Evolutionary conservation across 208 protist species (phyloP).

Genomic region (Leishmania arabica): DNA sequence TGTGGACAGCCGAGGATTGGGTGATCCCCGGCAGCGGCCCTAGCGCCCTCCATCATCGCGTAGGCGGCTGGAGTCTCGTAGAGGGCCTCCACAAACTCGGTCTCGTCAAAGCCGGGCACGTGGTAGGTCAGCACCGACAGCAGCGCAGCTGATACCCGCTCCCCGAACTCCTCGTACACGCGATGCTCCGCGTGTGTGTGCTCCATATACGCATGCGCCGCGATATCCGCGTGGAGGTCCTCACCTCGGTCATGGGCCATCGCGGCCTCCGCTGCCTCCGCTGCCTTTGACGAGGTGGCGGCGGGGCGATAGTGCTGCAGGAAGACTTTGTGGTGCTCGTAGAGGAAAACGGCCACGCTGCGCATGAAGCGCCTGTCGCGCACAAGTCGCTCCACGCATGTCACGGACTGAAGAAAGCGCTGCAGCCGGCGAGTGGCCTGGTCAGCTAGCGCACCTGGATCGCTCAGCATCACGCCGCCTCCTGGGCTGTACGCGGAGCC

Average conservation of each 20-base stretch:
- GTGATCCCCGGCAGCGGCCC: background rate
- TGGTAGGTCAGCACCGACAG: constrained; percentile 42
- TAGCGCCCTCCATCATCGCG: constrained; percentile 1
- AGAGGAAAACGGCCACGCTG: constrained; percentile 60
- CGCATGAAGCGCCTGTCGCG: constrained; percentile 54
- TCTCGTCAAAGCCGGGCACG: constrained; percentile 71
- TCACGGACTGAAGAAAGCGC: constrained; percentile 62
- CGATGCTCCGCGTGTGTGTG: constrained; percentile 71
- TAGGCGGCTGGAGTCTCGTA: constrained; percentile 58
- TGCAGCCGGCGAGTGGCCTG: constrained; percentile 53
- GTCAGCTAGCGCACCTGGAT: constrained; percentile 34
- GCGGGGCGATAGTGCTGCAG: constrained; percentile 34
- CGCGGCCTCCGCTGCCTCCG: background rate
- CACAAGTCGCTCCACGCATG: constrained; percentile 69
- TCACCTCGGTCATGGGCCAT: background rate
- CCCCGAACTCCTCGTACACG: constrained; percentile 68
- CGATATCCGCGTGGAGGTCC: background rate
- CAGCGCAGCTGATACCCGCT: constrained; percentile 51
- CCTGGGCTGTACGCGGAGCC: background rate
- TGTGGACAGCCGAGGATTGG: constrained; percentile 9
- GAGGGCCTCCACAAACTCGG: constrained; percentile 76
- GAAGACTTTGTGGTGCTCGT: constrained; percentile 74
- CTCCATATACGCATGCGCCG: constrained; percentile 28
- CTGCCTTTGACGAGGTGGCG: background rate
- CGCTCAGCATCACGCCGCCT: constrained; percentile 10